Percentiles rank a stretch among this genome's conserved stretches.
phyloP scores from a whole-genome alignment of 805 yeast species.

The Metschnikowia anglica region DNA sequence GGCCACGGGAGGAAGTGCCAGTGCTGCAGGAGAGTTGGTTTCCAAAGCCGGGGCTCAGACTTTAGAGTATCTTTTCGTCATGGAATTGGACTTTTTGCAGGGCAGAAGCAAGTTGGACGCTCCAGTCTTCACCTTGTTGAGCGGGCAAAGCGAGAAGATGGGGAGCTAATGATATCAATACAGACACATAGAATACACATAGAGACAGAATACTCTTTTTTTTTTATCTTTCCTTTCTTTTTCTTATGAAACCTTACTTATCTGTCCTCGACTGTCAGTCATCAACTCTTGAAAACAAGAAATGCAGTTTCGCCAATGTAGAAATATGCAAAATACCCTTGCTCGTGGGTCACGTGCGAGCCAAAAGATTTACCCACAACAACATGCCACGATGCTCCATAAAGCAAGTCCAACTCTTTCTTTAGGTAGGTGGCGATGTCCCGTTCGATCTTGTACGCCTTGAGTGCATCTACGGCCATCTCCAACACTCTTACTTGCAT shows the following conservation, averaged over 20 bases:
- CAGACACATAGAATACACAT: too few relatives aligned
- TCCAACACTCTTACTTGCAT: constrained; percentile 50
- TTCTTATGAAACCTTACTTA: background rate
- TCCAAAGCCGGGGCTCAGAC: constrained; percentile 64
- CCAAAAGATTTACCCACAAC: constrained; percentile 80
- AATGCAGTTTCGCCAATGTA: constrained; percentile 70
- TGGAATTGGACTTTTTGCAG: constrained; percentile 93
- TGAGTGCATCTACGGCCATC: constrained; percentile 46
- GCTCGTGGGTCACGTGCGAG: constrained; percentile 75
- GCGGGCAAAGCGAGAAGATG: constrained; percentile 67
- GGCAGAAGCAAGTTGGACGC: constrained; percentile 87
- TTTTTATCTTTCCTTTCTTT: background rate
- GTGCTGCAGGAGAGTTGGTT: constrained; percentile 87
- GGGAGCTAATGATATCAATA: constrained; percentile 6
- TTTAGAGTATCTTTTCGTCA: constrained; percentile 79
- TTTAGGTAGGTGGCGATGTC: constrained; percentile 68
- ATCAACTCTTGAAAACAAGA: constrained; percentile 60
- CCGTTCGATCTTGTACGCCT: constrained; percentile 46
- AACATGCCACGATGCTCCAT: constrained; percentile 79
- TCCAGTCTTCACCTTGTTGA: constrained; percentile 84
- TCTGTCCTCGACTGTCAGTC: background rate
- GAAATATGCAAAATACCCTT: constrained; percentile 68
- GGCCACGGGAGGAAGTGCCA: constrained; percentile 97
- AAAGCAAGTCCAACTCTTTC: constrained; percentile 60
- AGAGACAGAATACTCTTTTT: background rate